Base-by-base conservation (phyloP, 176 grass and related monocot genomes). In the Carex scoparia region DNA sequence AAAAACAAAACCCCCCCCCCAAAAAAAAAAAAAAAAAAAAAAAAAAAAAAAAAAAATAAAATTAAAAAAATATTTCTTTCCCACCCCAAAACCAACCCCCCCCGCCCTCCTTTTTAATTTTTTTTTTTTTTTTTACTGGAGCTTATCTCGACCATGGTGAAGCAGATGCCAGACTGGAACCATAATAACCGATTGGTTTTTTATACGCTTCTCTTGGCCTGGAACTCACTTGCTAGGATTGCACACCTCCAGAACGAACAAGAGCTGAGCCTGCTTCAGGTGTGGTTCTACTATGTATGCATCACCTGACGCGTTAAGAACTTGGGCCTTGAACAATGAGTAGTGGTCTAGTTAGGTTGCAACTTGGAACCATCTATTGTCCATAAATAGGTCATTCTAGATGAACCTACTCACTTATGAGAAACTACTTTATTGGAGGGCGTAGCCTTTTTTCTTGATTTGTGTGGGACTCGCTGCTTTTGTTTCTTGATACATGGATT, bases 121-220 rank as follows among this genome's bases (percentile, higher is more conserved):
- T n/a, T n/a, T n/a, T n/a, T n/a, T n/a, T n/a, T n/a, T n/a, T n/a
- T n/a, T n/a, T n/a, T n/a, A n/a, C n/a, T 99, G 40, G 96, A 95
- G 48, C 96, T 99, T 88, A 89, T 99, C 19, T 95, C 91, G 1
- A 92, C 91, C 68, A 84, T 95, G 84, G 93, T 95, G 71, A 99
- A 95, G 85, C 90, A 95, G 80, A 94, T 99, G 90, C 96, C 96
- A n/a, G 93, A 99, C 58, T 99, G 96, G 96, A 89, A 95, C 13
- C 58, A 65, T 87, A 91, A 91, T 58, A 99, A 99, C 33, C 90
- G 88, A 31, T 69, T 89, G 84, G 96, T 95, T 83, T 99, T 95
- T 14, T 93, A 99, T 64, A 92, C 90, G 3, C 85, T 99, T 85
- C 76, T 99, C 76, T 86, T 95, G 61, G 91, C 94, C 51, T 99